phyloP scores from a whole-genome alignment of 108 stramenopile species.

The Cyclotella cryptica region DNA sequence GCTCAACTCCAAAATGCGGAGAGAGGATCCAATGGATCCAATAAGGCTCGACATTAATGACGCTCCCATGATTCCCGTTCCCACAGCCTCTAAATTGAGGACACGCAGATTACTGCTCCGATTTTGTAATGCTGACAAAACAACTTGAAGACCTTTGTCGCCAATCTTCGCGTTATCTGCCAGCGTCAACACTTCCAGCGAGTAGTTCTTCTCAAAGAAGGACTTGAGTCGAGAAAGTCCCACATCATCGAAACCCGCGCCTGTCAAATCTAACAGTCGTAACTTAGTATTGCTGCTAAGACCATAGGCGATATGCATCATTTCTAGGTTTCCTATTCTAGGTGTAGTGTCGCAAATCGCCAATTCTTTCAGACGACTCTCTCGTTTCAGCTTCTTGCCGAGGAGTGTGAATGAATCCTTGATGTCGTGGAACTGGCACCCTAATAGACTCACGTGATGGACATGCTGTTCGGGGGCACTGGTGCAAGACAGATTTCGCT shows the following conservation, averaged over 20 bases:
- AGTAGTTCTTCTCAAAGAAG: conserved; percentile 20
- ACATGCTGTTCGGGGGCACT: background rate
- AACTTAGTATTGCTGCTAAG: conserved; percentile 17
- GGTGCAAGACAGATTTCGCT: conserved; percentile 1
- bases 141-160: conserved; percentile 19
- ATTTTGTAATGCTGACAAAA: conserved; percentile 8
- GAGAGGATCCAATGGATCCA: conserved; percentile 1
- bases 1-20: conserved; percentile 49
- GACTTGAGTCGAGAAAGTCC: conserved; percentile 2
- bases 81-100: conserved; percentile 22
- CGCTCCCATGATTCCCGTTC: background rate
- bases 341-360: conserved; percentile 26
- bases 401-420: conserved; percentile 14
- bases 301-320: conserved; percentile 17
- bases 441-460: conserved; percentile 20
- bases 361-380: conserved; percentile 14
- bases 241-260: conserved; percentile 13
- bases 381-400: conserved; percentile 30
- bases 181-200: conserved; percentile 31
- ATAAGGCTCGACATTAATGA: conserved; percentile 16
- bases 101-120: background rate
- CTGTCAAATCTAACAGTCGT: conserved; percentile 25
- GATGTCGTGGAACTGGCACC: conserved; percentile 10
- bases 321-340: conserved; percentile 14
- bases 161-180: conserved; percentile 32